Percentiles rank a stretch among this genome's conserved stretches.
Evolutionary conservation across 805 yeast species (phyloP).

Genomic region (Candida ponderosae): DNA sequence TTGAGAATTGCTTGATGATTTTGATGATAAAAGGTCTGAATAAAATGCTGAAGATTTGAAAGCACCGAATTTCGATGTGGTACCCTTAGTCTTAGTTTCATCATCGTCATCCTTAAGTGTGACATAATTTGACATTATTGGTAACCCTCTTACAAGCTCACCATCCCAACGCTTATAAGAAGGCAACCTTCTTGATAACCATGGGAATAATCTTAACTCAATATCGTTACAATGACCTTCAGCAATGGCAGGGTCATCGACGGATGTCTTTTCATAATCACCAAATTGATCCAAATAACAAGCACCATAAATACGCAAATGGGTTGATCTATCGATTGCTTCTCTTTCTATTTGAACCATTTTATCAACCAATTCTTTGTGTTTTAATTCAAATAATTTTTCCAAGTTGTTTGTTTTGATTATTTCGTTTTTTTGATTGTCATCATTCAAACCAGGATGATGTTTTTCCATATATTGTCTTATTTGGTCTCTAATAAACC

Average conservation of each 20-base stretch:
- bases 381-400: conserved; percentile 8
- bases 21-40: too few species aligned
- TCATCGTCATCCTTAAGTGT: conserved; percentile 5
- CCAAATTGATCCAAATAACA: conserved; percentile 19
- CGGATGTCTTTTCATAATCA: too few species aligned
- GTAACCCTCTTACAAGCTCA: conserved; percentile 5
- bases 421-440: conserved; percentile 9
- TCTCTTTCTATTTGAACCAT: conserved; percentile 15
- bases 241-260: neutral
- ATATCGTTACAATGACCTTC: conserved; percentile 20
- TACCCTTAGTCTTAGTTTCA: conserved; percentile 14
- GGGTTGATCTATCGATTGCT: conserved; percentile 17
- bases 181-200: conserved; percentile 30
- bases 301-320: conserved; percentile 19
- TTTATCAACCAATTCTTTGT: conserved; percentile 10
- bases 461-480: conserved; percentile 7
- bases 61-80: too few species aligned
- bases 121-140: conserved; percentile 10
- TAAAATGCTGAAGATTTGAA: too few species aligned
- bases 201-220: conserved; percentile 30
- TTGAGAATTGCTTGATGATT: conserved; percentile 11
- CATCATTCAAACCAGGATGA: conserved; percentile 1
- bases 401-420: conserved; percentile 9
- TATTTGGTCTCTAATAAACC: conserved; percentile 9
- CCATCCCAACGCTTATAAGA: conserved; percentile 33